These are phyloP conservation scores for Begonia masoniana DNA, from an alignment of 306 rosid species.

Conservation along the genomic window DNA sequence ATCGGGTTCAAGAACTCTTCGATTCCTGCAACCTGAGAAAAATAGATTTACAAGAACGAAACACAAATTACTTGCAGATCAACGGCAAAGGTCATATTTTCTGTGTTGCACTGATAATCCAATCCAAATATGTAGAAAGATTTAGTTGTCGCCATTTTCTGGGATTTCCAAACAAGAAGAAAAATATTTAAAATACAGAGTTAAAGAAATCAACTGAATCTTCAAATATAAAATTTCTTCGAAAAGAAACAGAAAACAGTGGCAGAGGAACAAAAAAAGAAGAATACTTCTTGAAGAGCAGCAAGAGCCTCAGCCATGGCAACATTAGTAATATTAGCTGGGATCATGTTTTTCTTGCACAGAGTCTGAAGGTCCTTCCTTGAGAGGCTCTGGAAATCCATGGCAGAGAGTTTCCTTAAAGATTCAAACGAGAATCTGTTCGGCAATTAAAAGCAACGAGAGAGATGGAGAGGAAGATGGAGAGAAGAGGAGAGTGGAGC, in stretches of 20 bases:
- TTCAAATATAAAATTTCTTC: background rate
- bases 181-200: too few relatives aligned
- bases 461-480: background rate
- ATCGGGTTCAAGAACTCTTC: constrained; percentile 36
- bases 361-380: constrained; percentile 75
- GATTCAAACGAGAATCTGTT: constrained; percentile 23
- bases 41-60: background rate
- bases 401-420: constrained; percentile 2
- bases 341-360: constrained; percentile 90
- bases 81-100: background rate
- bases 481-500: background rate
- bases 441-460: too few relatives aligned
- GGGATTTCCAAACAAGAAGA: background rate
- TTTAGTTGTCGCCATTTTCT: background rate
- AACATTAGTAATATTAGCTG: constrained; percentile 64
- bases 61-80: background rate
- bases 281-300: constrained; percentile 41
- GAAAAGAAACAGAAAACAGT: background rate
- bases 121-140: background rate
- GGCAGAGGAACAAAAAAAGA: background rate
- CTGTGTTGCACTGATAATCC: background rate
- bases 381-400: constrained; percentile 71
- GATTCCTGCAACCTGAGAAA: constrained; percentile 66
- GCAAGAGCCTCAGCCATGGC: constrained; percentile 81
- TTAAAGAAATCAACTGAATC: background rate